These are phyloP conservation scores for Aristolochia fimbriata DNA, from an alignment of 164 flowering plant genomes.

Conservation along the genomic window DNA sequence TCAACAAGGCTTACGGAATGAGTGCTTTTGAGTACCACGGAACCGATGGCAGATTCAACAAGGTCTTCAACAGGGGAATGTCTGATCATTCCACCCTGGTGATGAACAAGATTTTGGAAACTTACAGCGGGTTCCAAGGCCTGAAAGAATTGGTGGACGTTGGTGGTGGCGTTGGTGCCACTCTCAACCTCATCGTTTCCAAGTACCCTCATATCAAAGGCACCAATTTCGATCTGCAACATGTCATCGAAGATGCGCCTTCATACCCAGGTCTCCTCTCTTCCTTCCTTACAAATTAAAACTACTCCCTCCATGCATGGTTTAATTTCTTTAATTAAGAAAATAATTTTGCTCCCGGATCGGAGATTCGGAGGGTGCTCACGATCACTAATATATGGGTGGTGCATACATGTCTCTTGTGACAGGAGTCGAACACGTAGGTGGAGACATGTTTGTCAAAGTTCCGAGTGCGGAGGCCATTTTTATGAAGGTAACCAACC, in stretches of 20 bases:
- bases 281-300: no score
- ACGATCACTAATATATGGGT: no score
- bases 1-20: conserved; percentile 27
- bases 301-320: no score
- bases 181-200: conserved; percentile 22
- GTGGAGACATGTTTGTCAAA: conserved; percentile 25
- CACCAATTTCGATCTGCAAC: conserved; percentile 24
- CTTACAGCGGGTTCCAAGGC: conserved; percentile 24
- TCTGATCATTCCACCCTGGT: conserved; percentile 6
- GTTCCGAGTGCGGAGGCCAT: conserved; percentile 30
- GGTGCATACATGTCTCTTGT: no score
- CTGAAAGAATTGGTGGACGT: conserved; percentile 24
- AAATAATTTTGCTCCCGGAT: no score
- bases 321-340: no score
- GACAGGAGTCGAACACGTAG: conserved; percentile 20
- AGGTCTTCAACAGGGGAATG: conserved; percentile 15
- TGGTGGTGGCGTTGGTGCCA: conserved; percentile 24
- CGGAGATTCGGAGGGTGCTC: no score
- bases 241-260: conserved; percentile 15
- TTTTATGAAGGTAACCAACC: conserved; percentile 25
- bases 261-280: conserved; percentile 9
- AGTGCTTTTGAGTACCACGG: conserved; percentile 12
- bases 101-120: conserved; percentile 18
- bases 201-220: conserved; percentile 25
- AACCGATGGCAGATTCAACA: conserved; percentile 12